Evolutionary conservation across 805 yeast species (phyloP), one percentile per base, ranked within the genome.

Genomic region (Schwanniomyces pseudopolymorphus): DNA sequence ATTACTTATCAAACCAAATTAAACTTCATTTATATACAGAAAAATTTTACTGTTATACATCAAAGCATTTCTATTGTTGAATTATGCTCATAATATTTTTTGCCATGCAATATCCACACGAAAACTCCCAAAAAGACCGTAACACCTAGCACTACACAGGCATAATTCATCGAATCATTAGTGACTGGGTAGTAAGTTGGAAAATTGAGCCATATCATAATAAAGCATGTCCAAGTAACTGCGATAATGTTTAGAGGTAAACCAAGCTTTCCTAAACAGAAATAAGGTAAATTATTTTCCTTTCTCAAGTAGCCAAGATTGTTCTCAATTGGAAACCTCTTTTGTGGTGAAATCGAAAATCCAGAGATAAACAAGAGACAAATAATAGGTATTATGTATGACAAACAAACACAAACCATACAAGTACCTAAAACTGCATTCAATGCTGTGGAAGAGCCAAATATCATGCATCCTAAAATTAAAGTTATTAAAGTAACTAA

Each of bases 371-470:
- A n/a, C 11, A 33, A 11, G 55, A 65, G 55, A 52, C 40, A 59
- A 39, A 22, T 49, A 39, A 66, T 64, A 31, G 70, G 69, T 40
- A 63, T 52, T 37, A 63, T 39, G 43, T 64, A 66, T 7, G 69
- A 62, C 13, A 64, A 42, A 43, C 64, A 64, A 35, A 57, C 57
- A 39, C 69, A 66, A 31, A 64, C 59, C 49, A 66, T 63, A 22
- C 58, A 42, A 5, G 66, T 48, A 2, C 70, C 66, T 17, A 66
- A 46, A 22, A 67, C 61, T 9, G 71, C 67, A 51, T 57, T 56
- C 53, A 64, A 61, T 14, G 66, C 69, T 24, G 61, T 61, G 44
- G 60, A 52, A 1, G 63, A 57, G 2, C 66, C 61, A 37, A 64
- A 48, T 39, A 64, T 63, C 14, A 65, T 52, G 7, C 56, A 46